Conservation (phyloP, 306 rosid genomes). For the Ziziphus jujuba region DNA sequence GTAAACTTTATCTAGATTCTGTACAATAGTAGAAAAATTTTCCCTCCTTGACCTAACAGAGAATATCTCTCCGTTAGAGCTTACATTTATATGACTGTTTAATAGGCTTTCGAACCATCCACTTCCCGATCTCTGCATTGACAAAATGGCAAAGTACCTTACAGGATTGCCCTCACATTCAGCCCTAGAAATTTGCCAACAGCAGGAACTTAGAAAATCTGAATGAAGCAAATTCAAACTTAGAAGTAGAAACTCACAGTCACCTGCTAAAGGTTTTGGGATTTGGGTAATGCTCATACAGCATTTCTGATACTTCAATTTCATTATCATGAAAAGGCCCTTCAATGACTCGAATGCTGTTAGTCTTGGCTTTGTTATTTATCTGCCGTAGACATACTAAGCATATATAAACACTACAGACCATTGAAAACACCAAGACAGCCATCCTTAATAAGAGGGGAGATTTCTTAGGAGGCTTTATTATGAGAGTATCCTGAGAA, state of each 20-base stretch:
- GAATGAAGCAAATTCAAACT: constrained; percentile 9
- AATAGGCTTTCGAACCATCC: constrained; percentile 96
- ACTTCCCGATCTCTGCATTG: constrained; percentile 95
- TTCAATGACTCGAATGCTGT: constrained; percentile 44
- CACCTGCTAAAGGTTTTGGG: constrained; percentile 89
- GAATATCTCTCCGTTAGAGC: constrained; percentile 93
- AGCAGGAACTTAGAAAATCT: constrained; percentile 11
- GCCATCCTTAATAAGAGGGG: constrained; percentile 57
- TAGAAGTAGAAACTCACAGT: constrained; percentile 17
- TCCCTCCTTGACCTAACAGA: constrained; percentile 64
- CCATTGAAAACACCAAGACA: constrained; percentile 65
- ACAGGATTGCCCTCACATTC: constrained; percentile 85
- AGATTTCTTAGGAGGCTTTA: constrained; percentile 79
- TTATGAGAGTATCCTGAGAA: constrained; percentile 62
- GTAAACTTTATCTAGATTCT: constrained; percentile 77
- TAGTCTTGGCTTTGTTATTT: constrained; percentile 46
- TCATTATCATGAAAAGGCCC: constrained; percentile 32
- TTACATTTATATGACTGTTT: constrained; percentile 77
- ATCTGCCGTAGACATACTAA: constrained; percentile 74
- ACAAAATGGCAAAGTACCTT: constrained; percentile 69
- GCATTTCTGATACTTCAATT: constrained; percentile 31
- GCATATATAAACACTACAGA: constrained; percentile 64
- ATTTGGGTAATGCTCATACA: constrained; percentile 64
- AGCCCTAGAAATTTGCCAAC: constrained; percentile 49
- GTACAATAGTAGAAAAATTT: constrained; percentile 65